Evolutionary conservation across 495 filamentous ascomycete genomes (phyloP), one percentile per base, ranked within the genome.

Genomic region (Pyrenula massariospora): DNA sequence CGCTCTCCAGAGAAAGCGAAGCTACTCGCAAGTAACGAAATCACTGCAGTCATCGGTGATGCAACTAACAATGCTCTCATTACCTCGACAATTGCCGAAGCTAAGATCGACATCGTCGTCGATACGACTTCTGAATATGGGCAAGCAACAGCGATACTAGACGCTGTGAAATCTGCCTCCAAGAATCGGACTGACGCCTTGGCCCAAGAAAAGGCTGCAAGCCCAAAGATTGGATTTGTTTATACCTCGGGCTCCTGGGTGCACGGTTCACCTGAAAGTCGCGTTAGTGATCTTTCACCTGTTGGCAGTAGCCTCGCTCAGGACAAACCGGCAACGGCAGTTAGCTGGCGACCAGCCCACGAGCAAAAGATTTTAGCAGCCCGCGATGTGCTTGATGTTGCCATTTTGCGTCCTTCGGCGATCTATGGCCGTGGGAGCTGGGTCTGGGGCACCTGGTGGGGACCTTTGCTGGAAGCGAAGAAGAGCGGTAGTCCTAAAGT

Each of bases 221-320:
- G 58, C 15, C 63, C 63, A 8, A 77, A 73, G 60, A 57, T 77
- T 20, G 73, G 70, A 5, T 77, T 67, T 25, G 66, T 77, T 12
- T 77, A 75, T 48, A 56, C 53, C 12, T 59, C n/a, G n/a, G n/a
- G n/a, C n/a, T n/a, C n/a, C n/a, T n/a, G n/a, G n/a, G n/a, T n/a
- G n/a, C n/a, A n/a, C n/a, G n/a, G n/a, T n/a, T n/a, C n/a, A n/a
- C n/a, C n/a, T n/a, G n/a, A n/a, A n/a, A n/a, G n/a, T n/a, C n/a
- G n/a, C n/a, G n/a, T n/a, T n/a, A n/a, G n/a, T n/a, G n/a, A n/a
- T n/a, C n/a, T n/a, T n/a, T n/a, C n/a, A n/a, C n/a, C n/a, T n/a
- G n/a, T n/a, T n/a, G n/a, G n/a, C n/a, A n/a, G n/a, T n/a, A n/a
- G n/a, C n/a, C n/a, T n/a, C n/a, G n/a, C n/a, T n/a, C n/a, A n/a